These are phyloP conservation scores for Chalciporus sp. DNA, from an alignment of 1,284 basidiomycete genomes.

Conservation along the genomic window DNA sequence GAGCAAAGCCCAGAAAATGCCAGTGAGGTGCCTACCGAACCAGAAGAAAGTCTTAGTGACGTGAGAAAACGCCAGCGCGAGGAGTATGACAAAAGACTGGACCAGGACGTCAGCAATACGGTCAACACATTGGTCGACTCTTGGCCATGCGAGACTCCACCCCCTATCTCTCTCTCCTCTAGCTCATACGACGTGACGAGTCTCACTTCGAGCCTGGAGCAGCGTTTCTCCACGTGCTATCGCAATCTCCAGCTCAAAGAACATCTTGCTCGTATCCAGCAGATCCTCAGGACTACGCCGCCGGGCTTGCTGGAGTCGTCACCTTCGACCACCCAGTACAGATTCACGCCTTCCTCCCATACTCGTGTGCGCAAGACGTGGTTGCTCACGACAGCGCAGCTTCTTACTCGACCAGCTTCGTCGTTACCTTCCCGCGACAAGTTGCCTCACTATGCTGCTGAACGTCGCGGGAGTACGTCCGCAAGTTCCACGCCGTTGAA, in stretches of 20 bases:
- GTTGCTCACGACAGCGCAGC: neutral
- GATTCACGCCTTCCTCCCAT: conserved; percentile 12
- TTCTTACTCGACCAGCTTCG: conserved; percentile 13
- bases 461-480: neutral
- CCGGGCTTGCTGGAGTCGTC: neutral
- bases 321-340: conserved; percentile 3
- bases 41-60: conserved; percentile 3
- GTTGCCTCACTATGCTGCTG: neutral
- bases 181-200: conserved; percentile 7
- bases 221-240: conserved; percentile 15
- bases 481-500: neutral
- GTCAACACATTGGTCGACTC: conserved; percentile 1
- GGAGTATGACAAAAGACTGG: conserved; percentile 11
- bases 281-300: conserved; percentile 1
- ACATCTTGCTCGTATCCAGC: conserved; percentile 21
- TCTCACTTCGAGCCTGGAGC: conserved; percentile 2
- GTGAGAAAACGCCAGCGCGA: conserved; percentile 7
- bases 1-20: conserved; percentile 21
- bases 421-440: neutral
- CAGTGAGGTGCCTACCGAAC: neutral
- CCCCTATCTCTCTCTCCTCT: conserved; percentile 4
- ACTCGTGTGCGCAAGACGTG: neutral
- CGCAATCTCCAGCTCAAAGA: conserved; percentile 16
- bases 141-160: conserved; percentile 23
- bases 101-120: conserved; percentile 3